Conservation (phyloP, 2,329 filamentous ascomycete genomes). For the Aspergillus unguis region DNA sequence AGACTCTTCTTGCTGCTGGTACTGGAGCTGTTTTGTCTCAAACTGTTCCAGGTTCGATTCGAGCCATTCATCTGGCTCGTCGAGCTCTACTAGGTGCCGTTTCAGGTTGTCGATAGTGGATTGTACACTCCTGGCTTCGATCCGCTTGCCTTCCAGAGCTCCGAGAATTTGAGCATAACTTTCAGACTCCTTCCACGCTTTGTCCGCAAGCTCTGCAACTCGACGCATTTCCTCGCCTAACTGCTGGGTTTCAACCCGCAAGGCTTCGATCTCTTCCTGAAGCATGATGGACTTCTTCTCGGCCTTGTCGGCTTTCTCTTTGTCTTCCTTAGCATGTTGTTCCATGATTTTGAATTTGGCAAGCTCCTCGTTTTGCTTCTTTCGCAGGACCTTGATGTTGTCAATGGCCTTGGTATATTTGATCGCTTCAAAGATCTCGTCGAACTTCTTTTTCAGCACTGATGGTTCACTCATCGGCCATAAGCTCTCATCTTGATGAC, state of each 20-base stretch:
- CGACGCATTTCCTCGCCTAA: constrained; percentile 48
- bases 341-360: constrained; percentile 70
- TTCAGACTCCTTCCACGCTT: constrained; percentile 70
- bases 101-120: constrained; percentile 68
- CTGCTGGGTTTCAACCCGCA: constrained; percentile 61
- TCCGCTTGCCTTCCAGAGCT: constrained; percentile 70
- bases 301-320: constrained; percentile 73
- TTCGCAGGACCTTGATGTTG: constrained; percentile 82
- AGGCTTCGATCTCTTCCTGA: constrained; percentile 57
- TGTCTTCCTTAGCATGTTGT: constrained; percentile 74
- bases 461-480: constrained; percentile 93
- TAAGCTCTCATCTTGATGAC: constrained; percentile 94
- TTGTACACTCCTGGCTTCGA: constrained; percentile 68
- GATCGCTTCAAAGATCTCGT: constrained; percentile 94
- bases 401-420: constrained; percentile 98
- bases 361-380: constrained; percentile 75
- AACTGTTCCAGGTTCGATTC: constrained; percentile 71
- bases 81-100: constrained; percentile 69
- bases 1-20: constrained; percentile 60
- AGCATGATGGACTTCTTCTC: constrained; percentile 65
- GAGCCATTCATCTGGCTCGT: constrained; percentile 74
- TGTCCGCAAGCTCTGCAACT: constrained; percentile 52
- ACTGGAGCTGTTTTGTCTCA: constrained; percentile 67
- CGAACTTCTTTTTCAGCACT: constrained; percentile 86
- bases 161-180: constrained; percentile 72